These are phyloP conservation scores for Pistacia atlantica DNA, from an alignment of 345 rosid species.

Conservation along the genomic window DNA sequence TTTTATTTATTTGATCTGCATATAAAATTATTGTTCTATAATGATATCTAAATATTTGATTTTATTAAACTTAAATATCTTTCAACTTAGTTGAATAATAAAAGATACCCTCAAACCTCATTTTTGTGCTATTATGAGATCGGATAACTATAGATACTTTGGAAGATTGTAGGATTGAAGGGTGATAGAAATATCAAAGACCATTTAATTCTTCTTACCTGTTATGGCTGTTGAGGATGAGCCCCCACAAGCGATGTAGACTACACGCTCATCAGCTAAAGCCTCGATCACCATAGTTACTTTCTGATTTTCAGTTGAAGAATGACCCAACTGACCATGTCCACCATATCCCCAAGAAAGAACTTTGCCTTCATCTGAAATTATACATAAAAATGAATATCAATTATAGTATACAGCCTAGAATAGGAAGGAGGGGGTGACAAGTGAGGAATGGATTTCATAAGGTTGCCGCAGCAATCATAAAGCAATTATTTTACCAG, in stretches of 20 bases:
- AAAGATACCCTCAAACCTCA: too few species aligned
- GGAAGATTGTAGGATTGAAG: too few species aligned
- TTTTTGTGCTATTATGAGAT: too few species aligned
- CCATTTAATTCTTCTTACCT: constrained; percentile 39
- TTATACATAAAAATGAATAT: constrained; percentile 20
- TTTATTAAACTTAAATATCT: too few species aligned
- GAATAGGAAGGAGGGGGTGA: background rate
- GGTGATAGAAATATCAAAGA: too few species aligned
- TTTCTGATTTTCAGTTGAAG: constrained; percentile 56
- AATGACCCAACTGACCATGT: constrained; percentile 83
- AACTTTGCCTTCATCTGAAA: constrained; percentile 78
- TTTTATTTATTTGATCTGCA: too few species aligned
- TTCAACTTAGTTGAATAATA: too few species aligned
- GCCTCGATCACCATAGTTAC: constrained; percentile 60
- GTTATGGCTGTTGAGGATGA: constrained; percentile 89
- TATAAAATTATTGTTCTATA: too few species aligned
- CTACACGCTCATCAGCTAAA: constrained; percentile 57
- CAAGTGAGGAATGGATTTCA: background rate
- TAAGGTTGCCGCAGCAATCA: background rate
- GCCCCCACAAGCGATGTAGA: constrained; percentile 78
- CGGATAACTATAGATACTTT: too few species aligned
- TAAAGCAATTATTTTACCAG: constrained; percentile 48
- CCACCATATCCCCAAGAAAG: constrained; percentile 98
- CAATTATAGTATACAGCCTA: background rate
- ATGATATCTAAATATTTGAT: too few species aligned